Evolutionary conservation across 139 green algal species (phyloP).

Genomic region (Limnomonas spitsbergensis): DNA sequence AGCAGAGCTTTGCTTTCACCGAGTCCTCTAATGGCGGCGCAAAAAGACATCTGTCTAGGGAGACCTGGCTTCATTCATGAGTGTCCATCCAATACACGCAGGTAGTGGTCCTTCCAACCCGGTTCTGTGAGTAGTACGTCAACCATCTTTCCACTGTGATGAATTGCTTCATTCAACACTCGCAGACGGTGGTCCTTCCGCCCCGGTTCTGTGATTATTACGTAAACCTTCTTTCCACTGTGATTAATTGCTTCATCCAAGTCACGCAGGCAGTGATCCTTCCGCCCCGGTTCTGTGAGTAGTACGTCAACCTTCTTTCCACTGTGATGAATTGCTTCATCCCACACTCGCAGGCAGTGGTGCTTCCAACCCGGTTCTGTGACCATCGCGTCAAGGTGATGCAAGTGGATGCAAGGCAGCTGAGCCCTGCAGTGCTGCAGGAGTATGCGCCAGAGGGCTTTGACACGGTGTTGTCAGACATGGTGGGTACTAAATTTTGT

Average conservation of each 20-base stretch:
- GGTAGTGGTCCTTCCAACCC: neutral
- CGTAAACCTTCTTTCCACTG: no score
- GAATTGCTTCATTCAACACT: no score
- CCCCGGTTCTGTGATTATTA: no score
- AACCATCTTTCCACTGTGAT: no score
- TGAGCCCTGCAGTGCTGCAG: neutral
- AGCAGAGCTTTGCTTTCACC: no score
- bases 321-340: no score
- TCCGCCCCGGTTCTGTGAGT: neutral
- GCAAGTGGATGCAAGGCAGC: neutral
- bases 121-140: slow-evolving; percentile 7
- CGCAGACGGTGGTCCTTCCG: no score
- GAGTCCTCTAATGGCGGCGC: no score
- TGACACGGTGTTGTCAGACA: slow-evolving; percentile 75
- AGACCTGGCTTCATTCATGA: no score
- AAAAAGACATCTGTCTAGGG: no score
- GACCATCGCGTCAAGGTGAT: slow-evolving; percentile 11
- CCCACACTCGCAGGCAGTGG: neutral
- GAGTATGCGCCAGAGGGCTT: slow-evolving; percentile 53
- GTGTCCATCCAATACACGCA: no score
- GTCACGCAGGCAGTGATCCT: neutral
- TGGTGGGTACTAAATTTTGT: slow-evolving; percentile 55
- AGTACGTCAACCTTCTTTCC: slow-evolving; percentile 7
- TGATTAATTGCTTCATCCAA: no score
- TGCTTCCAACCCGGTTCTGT: neutral